phyloP scores from a whole-genome alignment of 805 yeast species.

The Hanseniaspora thailandica region DNA sequence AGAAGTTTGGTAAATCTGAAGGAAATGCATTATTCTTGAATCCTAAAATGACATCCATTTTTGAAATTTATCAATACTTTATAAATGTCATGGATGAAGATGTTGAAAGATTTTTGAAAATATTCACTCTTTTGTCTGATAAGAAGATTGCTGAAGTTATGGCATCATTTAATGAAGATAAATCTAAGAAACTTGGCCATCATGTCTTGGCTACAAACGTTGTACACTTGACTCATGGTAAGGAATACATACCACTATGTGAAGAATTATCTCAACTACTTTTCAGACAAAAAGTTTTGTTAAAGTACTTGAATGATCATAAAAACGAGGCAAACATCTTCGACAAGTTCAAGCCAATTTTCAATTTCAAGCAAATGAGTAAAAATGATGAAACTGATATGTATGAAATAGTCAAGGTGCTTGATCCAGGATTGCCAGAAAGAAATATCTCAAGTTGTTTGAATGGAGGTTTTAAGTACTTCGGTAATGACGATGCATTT shows the following conservation, averaged over 20 bases:
- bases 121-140: conserved; percentile 68
- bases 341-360: conserved; percentile 2
- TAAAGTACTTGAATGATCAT: conserved; percentile 11
- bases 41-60: conserved; percentile 61
- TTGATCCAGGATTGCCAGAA: neutral
- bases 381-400: conserved; percentile 10
- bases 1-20: conserved; percentile 91
- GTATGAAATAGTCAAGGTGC: neutral
- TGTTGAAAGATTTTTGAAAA: conserved; percentile 53
- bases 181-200: conserved; percentile 65
- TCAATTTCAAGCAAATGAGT: conserved; percentile 16
- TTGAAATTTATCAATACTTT: conserved; percentile 74
- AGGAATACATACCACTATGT: conserved; percentile 57
- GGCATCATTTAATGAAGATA: conserved; percentile 41
- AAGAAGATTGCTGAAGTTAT: conserved; percentile 45
- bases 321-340: neutral
- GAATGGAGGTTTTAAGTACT: neutral
- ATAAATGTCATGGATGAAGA: conserved; percentile 69
- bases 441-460: neutral
- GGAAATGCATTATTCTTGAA: conserved; percentile 92
- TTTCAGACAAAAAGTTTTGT: conserved; percentile 30
- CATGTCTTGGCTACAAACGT: conserved; percentile 68
- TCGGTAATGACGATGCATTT: neutral
- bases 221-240: conserved; percentile 78
- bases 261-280: conserved; percentile 54